Base-by-base conservation (phyloP, 176 grass and related monocot species). In the Oryza rufipogon region DNA sequence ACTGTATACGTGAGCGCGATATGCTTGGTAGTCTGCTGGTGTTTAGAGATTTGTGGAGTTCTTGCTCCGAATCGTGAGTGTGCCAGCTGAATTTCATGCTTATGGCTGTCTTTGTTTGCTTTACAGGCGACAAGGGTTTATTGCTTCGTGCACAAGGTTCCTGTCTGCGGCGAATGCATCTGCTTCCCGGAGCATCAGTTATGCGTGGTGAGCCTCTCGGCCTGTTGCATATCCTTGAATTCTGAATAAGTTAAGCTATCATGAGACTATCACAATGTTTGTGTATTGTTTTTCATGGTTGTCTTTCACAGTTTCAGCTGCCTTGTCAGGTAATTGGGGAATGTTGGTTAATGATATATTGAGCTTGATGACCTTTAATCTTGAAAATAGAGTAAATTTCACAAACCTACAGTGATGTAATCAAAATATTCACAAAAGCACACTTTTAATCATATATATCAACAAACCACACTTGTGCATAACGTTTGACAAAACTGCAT, bases 91-190 rank as follows among this genome's bases (percentile, higher is more conserved):
- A 17, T 68, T 74, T 86, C 16, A 49, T 79, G 78, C 51, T 73
- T 42, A 88, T 69, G 65, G 17, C 9, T 44, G 51, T 68, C 5
- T 69, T 36, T 85, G 45, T 64, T 46, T 88, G 54, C 17, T n/a
- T 64, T 89, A 71, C 89, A 99, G 96, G 93, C 96, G 33, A 99
- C 96, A 26, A 96, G 93, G 88, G 80, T 95, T 76, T 99, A 99
- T 85, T 99, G 96, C 83, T 99, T 99, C 86, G 91, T 99, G 65
- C 96, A 96, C 89, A 89, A 99, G 83, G 93, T 93, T 68, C 93
- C 93, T 8, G 96, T 99, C 23, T 99, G 96, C 22, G 96, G 96
- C 6, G 89, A 96, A 89, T 99, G 96, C 87, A 99, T 99, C 61
- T 99, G 96, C 89, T 99, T 90, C 44, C 84, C 89, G 49, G 93